Conservation (phyloP, 176 grass and related monocot species). For the Bothriochloa decipiens region DNA sequence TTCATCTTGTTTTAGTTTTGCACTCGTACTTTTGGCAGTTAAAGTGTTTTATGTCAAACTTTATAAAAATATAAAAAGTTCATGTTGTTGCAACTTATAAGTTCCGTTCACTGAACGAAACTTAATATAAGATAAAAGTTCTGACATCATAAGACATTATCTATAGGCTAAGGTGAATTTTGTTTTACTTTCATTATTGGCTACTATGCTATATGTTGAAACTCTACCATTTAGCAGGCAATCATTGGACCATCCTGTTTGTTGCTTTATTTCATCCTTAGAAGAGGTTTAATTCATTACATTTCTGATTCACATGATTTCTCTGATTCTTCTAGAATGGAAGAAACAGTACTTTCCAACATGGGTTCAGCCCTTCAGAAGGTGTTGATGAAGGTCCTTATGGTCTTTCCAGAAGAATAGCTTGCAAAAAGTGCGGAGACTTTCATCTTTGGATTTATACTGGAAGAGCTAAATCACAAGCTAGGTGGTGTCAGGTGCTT, state of each 20-base stretch:
- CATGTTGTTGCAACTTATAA: slow-evolving; percentile 1
- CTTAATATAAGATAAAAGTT: slow-evolving; percentile 12
- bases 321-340: slow-evolving; percentile 65
- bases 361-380: slow-evolving; percentile 82
- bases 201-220: neutral
- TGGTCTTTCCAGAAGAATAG: slow-evolving; percentile 88
- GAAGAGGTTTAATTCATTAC: neutral
- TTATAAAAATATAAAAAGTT: slow-evolving; percentile 2
- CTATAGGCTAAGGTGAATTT: neutral
- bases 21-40: neutral
- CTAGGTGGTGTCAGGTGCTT: slow-evolving; percentile 97
- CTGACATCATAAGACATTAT: neutral
- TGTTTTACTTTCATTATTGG: slow-evolving; percentile 6
- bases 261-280: slow-evolving; percentile 10
- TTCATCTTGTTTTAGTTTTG: slow-evolving; percentile 2
- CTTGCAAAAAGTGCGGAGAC: slow-evolving; percentile 85
- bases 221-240: neutral
- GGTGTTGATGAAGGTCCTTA: slow-evolving; percentile 69
- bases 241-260: neutral
- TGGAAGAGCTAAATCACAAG: slow-evolving; percentile 82
- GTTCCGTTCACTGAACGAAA: neutral
- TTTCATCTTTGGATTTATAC: slow-evolving; percentile 93
- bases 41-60: neutral
- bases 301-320: slow-evolving; percentile 24
- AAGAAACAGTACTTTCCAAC: slow-evolving; percentile 67